Base-by-base conservation (phyloP, 495 filamentous ascomycete species). In the Rhizodiscina lignyota region DNA sequence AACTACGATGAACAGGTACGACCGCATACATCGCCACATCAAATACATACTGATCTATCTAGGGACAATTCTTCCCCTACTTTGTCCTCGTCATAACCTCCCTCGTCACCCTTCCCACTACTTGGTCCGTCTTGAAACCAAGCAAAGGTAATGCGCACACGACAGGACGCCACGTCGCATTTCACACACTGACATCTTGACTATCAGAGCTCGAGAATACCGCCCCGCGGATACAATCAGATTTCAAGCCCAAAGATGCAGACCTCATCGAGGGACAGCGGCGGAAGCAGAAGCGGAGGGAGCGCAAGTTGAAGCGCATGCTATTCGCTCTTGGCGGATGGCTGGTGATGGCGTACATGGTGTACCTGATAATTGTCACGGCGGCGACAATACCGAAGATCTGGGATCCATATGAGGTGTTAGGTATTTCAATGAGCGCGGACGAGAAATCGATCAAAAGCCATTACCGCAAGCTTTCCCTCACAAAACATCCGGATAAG, bases 41-140 rank as follows among this genome's bases (percentile, higher is more conserved):
- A 52, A 43, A n/a, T 23, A 27, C 32, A 34, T 19, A 34, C 17
- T 35, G 5, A 8, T n/a, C 33, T 20, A 12, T 26, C 33, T 8
- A 94, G 75, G 87, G 86, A 30, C 79, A 94, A 74, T 94, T 94
- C 66, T 97, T 94, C 68, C 89, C 89, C 48, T 94, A 85, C 68
- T 97, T 96, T 67, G 72, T 97, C 59, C 71, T 94, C 50, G 94
- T 84, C 32, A 71, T 96, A 43, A 71, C 78, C 37, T 72, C 74
- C 52, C 74, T 97, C 38, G 66, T 96, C 61, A 92, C 86, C 13
- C 59, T 94, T 32, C 91, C 89, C 40, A 66, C 92, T 50, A 93
- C 89, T 44, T 94, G 86, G 56, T 79, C 74, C 39, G 67, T 87
- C 38, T 65, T 91, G 39, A 75, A 72, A 55, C 72, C 76, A 10